A percentile compares a stretch with the other conserved stretches of the same genome.
Evolutionary conservation across 2,329 filamentous ascomycete species (phyloP).

Genomic region (Alternaria gaisen): DNA sequence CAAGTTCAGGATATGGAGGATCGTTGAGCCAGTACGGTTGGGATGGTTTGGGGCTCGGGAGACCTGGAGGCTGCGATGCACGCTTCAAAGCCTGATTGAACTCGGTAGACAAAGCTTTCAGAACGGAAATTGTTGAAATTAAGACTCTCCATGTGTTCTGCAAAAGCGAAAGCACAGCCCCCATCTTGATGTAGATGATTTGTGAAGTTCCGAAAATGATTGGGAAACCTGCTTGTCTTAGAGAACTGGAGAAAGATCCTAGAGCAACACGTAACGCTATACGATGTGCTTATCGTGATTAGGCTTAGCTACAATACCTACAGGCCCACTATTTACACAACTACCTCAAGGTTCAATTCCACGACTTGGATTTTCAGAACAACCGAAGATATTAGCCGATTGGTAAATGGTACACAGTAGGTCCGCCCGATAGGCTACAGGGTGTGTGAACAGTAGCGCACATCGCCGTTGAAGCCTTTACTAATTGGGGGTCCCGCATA

Average conservation of each 20-base stretch:
- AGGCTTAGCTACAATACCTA: background rate
- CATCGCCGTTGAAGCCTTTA: no score
- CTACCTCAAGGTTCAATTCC: background rate
- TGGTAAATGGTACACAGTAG: no score
- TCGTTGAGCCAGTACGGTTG: conserved; percentile 18
- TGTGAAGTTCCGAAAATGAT: background rate
- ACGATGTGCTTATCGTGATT: background rate
- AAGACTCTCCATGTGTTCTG: background rate
- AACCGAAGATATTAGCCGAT: no score
- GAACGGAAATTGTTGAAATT: background rate
- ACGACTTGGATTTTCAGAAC: background rate
- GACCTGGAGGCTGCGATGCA: conserved; percentile 16
- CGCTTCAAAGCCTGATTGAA: conserved; percentile 19
- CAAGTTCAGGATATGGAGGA: conserved; percentile 17
- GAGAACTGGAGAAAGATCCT: background rate
- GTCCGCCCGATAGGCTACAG: no score
- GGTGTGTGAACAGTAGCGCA: no score
- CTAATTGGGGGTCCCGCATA: no score
- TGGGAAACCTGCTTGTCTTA: background rate
- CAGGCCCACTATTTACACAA: no score
- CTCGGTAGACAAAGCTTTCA: conserved; percentile 10
- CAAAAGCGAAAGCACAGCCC: background rate
- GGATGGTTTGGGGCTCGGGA: conserved; percentile 11
- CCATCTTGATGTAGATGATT: background rate
- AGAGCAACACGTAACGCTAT: background rate